Conservation (phyloP, 495 filamentous ascomycete species). For the Xylaria venustula region DNA sequence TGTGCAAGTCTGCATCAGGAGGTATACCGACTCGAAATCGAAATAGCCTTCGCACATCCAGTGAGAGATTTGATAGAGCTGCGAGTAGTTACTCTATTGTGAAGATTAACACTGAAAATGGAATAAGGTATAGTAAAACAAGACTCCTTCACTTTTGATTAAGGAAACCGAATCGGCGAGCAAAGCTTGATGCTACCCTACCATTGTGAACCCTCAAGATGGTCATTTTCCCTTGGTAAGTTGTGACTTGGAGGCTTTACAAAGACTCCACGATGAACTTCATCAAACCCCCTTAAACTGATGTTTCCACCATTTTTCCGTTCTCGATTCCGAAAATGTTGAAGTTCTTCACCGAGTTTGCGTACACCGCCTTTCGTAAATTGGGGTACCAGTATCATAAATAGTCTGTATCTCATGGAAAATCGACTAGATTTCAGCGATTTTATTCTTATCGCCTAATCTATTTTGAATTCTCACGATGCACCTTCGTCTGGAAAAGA, state of each 20-base stretch:
- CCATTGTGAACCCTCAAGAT: background rate
- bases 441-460: background rate
- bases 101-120: background rate
- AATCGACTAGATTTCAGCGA: background rate
- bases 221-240: background rate
- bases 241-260: background rate
- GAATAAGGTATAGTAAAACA: background rate
- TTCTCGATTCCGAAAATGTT: slow-evolving; percentile 2
- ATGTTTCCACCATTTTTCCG: background rate
- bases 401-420: slow-evolving; percentile 13
- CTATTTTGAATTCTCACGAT: background rate
- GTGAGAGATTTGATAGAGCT: slow-evolving; percentile 11
- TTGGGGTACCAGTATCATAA: slow-evolving; percentile 15
- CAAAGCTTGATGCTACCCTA: background rate
- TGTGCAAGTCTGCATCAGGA: slow-evolving; percentile 6
- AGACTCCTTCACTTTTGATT: too few relatives aligned
- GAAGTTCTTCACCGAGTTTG: slow-evolving; percentile 11
- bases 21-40: slow-evolving; percentile 1
- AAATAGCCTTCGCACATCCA: background rate
- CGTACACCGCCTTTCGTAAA: slow-evolving; percentile 18
- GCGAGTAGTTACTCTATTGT: background rate
- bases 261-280: slow-evolving; percentile 11
- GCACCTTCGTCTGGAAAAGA: too few relatives aligned
- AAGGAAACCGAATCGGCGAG: too few relatives aligned
- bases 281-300: slow-evolving; percentile 12